phyloP scores from a whole-genome alignment of 306 rosid genomes.

The Biancaea sappan region DNA sequence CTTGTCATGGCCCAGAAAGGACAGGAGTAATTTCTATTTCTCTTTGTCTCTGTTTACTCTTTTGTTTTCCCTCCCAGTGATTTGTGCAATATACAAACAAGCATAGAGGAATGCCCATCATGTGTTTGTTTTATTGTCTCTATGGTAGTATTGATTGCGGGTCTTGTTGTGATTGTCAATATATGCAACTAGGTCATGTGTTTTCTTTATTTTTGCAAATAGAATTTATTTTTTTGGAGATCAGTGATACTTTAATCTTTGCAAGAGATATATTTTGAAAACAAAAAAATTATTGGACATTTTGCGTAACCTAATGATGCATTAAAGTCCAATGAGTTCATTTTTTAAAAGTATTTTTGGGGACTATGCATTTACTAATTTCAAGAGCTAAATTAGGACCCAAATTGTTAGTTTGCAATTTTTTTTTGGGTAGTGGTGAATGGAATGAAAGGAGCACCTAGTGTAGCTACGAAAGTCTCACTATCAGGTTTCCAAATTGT shows the following conservation, averaged over 20 bases:
- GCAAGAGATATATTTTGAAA: no score
- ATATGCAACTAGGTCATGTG: neutral
- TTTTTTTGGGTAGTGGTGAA: no score
- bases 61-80: neutral
- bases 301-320: no score
- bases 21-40: slow-evolving; percentile 61
- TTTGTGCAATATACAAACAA: neutral
- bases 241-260: no score
- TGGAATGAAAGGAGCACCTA: neutral
- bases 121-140: slow-evolving; percentile 11
- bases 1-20: slow-evolving; percentile 69
- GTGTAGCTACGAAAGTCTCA: neutral
- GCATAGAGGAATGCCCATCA: neutral
- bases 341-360: no score
- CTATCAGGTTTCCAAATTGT: neutral
- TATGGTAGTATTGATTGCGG: neutral
- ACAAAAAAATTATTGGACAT: neutral
- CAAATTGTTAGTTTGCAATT: neutral
- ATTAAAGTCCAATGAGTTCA: neutral
- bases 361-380: neutral
- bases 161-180: neutral
- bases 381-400: neutral
- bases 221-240: neutral
- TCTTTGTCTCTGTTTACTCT: neutral
- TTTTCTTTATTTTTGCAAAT: neutral